phyloP scores from a whole-genome alignment of 192 early-diverging fungal genomes.

The Borealophlyctis nickersoniae region DNA sequence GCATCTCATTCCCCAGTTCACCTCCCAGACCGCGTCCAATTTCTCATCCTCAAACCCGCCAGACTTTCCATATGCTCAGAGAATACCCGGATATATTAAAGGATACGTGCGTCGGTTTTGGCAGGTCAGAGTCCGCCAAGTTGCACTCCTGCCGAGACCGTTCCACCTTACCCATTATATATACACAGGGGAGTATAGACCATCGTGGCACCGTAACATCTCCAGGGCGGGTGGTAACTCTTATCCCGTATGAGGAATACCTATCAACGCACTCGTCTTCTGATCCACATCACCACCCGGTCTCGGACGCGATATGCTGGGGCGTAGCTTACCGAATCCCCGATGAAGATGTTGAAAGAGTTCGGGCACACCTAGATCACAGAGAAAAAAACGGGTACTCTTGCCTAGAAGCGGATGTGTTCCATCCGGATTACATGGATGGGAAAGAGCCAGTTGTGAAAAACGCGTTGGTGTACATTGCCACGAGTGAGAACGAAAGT shows the following conservation, averaged over 20 bases:
- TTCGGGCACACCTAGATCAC: slow-evolving; percentile 74
- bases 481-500: slow-evolving; percentile 68
- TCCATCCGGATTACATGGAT: slow-evolving; percentile 22
- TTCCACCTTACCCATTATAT: neutral
- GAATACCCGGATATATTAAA: slow-evolving; percentile 59
- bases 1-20: neutral
- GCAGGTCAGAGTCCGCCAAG: slow-evolving; percentile 45
- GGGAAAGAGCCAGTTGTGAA: slow-evolving; percentile 18
- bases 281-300: slow-evolving; percentile 24
- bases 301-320: slow-evolving; percentile 43
- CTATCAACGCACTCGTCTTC: slow-evolving; percentile 16
- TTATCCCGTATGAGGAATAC: slow-evolving; percentile 73
- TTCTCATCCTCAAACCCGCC: no score
- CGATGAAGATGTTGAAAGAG: slow-evolving; percentile 57
- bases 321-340: slow-evolving; percentile 81
- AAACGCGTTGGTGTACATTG: slow-evolving; percentile 79
- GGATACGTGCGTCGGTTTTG: slow-evolving; percentile 73
- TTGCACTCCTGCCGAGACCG: neutral
- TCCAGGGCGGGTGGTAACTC: slow-evolving; percentile 84
- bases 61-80: slow-evolving; percentile 63
- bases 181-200: slow-evolving; percentile 66
- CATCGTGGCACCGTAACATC: slow-evolving; percentile 76
- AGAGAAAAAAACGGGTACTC: slow-evolving; percentile 89
- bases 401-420: slow-evolving; percentile 64
- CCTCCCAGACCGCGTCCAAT: neutral